Conservation (phyloP, 352 stramenopile species). For the Globisporangium ultimum region DNA sequence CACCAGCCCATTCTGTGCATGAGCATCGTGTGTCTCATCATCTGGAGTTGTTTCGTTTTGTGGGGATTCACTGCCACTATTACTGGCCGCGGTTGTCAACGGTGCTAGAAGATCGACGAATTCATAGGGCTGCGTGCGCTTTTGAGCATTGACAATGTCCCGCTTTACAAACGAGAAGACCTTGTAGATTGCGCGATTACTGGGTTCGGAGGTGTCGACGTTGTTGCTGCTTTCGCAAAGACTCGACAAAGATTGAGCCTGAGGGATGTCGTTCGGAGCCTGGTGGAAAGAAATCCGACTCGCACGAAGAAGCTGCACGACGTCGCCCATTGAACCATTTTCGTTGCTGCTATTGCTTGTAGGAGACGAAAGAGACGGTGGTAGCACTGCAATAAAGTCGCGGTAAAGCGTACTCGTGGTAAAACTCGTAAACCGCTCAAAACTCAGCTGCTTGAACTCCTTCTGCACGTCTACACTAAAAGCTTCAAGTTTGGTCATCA, state of each 20-base stretch:
- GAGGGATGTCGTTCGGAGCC: slow-evolving; percentile 22
- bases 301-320: slow-evolving; percentile 38
- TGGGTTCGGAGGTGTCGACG: no score
- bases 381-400: slow-evolving; percentile 29
- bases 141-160: slow-evolving; percentile 1
- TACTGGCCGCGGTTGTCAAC: no score
- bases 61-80: no score
- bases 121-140: slow-evolving; percentile 1
- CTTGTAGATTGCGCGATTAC: slow-evolving; percentile 19
- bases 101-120: slow-evolving; percentile 1
- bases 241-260: slow-evolving; percentile 11
- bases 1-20: not conserved
- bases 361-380: not conserved
- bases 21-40: not conserved
- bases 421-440: slow-evolving; percentile 48
- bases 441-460: slow-evolving; percentile 48
- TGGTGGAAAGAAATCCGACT: slow-evolving; percentile 62
- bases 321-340: slow-evolving; percentile 15
- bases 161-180: slow-evolving; percentile 20
- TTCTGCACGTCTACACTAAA: slow-evolving; percentile 29
- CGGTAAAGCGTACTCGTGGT: slow-evolving; percentile 39
- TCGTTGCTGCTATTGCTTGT: not conserved
- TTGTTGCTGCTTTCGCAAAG: not conserved
- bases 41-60: not conserved
- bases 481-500: slow-evolving; percentile 33